These are phyloP conservation scores for Talaromyces ruber DNA, from an alignment of 495 filamentous ascomycete species.

Conservation along the genomic window DNA sequence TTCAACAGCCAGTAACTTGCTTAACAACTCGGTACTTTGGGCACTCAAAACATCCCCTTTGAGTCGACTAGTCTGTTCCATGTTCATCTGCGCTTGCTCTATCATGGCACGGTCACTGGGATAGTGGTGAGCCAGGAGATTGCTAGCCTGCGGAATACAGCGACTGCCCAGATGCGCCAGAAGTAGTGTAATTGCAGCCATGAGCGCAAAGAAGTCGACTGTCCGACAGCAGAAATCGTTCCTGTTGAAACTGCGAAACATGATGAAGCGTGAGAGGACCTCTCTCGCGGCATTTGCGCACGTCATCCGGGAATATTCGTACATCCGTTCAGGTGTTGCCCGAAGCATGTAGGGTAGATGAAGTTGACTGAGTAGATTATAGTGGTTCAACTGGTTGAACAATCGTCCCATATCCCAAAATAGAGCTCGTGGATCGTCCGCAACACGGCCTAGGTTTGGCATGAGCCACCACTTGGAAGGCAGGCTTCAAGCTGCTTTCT, in stretches of 20 bases:
- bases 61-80: conserved; percentile 19
- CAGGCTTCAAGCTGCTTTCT: conserved; percentile 22
- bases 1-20: conserved; percentile 18
- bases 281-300: conserved; percentile 36
- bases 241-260: conserved; percentile 23
- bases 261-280: conserved; percentile 30
- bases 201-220: conserved; percentile 40
- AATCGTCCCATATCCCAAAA: conserved; percentile 16
- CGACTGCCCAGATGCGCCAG: conserved; percentile 10
- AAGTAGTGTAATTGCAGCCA: conserved; percentile 27
- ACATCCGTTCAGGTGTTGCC: conserved; percentile 1
- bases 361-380: conserved; percentile 26
- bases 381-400: conserved; percentile 30
- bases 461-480: conserved; percentile 27
- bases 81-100: conserved; percentile 28
- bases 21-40: conserved; percentile 31
- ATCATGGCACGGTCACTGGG: conserved; percentile 32
- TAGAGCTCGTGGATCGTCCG: conserved; percentile 3
- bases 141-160: not conserved
- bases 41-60: conserved; percentile 13
- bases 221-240: conserved; percentile 32
- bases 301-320: conserved; percentile 26
- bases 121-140: conserved; percentile 29
- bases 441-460: conserved; percentile 8
- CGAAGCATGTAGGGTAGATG: conserved; percentile 20